Conservation (phyloP, 2,329 filamentous ascomycete species). For the Paecilomyces fulvus region DNA sequence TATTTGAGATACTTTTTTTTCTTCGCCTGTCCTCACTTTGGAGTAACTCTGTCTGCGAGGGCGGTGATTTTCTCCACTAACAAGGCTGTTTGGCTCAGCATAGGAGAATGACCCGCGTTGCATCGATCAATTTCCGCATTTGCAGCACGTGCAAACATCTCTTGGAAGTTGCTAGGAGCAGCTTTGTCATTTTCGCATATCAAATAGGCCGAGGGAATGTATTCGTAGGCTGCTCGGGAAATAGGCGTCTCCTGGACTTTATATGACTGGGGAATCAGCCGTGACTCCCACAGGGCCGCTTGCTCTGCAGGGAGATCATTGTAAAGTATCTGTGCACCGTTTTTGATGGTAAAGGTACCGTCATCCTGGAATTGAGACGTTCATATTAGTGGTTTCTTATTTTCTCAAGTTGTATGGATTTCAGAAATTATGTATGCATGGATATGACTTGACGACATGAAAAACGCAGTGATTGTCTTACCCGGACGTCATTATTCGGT, state of each 20-base stretch:
- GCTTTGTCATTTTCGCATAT: constrained; percentile 9
- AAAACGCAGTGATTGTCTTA: background rate
- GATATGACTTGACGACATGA: background rate
- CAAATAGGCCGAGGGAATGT: constrained; percentile 14
- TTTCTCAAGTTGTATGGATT: background rate
- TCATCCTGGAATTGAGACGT: constrained; percentile 3
- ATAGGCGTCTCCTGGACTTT: constrained; percentile 5
- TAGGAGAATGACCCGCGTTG: background rate
- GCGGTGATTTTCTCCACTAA: constrained; percentile 3
- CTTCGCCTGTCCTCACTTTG: background rate
- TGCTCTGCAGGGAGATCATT: constrained; percentile 11
- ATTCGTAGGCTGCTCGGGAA: constrained; percentile 8
- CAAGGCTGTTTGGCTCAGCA: constrained; percentile 1
- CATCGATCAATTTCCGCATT: constrained; percentile 1
- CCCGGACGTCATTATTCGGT: constrained; percentile 6
- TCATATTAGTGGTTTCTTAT: background rate
- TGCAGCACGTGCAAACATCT: constrained; percentile 4
- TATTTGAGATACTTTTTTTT: background rate
- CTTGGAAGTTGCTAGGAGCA: constrained; percentile 3
- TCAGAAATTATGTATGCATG: background rate
- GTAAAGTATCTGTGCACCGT: constrained; percentile 8
- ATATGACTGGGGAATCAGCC: constrained; percentile 8
- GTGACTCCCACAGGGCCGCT: constrained; percentile 8
- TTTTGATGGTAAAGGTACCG: constrained; percentile 8
- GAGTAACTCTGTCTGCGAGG: background rate